A percentile compares a stretch with the other conserved stretches of the same genome.
phyloP scores from a whole-genome alignment of 2,329 filamentous ascomycete genomes.

The Remersonia thermophila region DNA sequence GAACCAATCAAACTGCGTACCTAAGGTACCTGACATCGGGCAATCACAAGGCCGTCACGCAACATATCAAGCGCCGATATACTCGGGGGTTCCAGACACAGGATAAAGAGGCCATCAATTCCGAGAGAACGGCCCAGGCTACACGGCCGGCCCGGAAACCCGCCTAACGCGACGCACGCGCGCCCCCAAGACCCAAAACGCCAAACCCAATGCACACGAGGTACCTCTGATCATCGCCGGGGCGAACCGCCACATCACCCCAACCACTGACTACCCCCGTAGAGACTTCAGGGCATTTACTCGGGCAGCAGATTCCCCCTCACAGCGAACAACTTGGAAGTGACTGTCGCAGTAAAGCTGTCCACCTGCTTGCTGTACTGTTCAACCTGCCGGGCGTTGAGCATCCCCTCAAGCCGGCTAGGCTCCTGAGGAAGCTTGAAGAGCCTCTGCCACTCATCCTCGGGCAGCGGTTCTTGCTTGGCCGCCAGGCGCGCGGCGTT shows the following conservation, averaged over 20 bases:
- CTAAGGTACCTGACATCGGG: no score
- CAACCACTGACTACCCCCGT: neutral
- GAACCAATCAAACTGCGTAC: no score
- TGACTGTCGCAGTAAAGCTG: slow-evolving; percentile 83
- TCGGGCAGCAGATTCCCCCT: slow-evolving; percentile 56
- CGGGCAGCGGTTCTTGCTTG: slow-evolving; percentile 79
- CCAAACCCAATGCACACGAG: slow-evolving; percentile 18
- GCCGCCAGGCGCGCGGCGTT: slow-evolving; percentile 73
- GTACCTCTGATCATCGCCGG: slow-evolving; percentile 5
- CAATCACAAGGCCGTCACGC: no score
- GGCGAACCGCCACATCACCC: neutral
- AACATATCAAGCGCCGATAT: no score
- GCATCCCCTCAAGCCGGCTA: slow-evolving; percentile 80
- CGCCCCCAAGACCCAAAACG: slow-evolving; percentile 17
- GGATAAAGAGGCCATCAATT: slow-evolving; percentile 1
- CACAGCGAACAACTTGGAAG: slow-evolving; percentile 96
- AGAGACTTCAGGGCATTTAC: slow-evolving; percentile 18
- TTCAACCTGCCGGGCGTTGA: slow-evolving; percentile 92
- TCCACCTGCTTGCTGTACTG: slow-evolving; percentile 97
- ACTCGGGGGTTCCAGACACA: no score
- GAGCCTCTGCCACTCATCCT: slow-evolving; percentile 95
- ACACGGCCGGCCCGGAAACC: slow-evolving; percentile 11
- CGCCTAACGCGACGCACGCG: slow-evolving; percentile 14
- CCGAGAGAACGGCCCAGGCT: slow-evolving; percentile 5
- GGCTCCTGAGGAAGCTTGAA: slow-evolving; percentile 98